Evolutionary conservation across 2,329 filamentous ascomycete species (phyloP), one percentile per base, ranked within the genome.

Genomic region (Neopestalotiopsis clavispora): DNA sequence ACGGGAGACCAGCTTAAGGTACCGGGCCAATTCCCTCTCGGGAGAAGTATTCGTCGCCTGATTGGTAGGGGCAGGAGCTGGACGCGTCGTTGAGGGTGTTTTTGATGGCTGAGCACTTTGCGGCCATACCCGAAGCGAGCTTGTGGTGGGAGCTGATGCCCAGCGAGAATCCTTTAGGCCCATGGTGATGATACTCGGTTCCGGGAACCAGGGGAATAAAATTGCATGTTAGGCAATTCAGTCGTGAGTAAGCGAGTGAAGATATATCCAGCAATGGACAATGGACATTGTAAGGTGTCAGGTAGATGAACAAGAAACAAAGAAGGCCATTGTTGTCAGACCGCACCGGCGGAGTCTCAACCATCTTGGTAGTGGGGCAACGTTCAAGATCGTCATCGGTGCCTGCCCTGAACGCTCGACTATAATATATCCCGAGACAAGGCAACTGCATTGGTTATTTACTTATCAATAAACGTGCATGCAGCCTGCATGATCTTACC

Each of bases 1-100:
- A 1, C 89, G 85, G 2, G 85, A 84, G 23, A 89, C 85, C 34
- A 90, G 88, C 72, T 90, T 90, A 69, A 86, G 84, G 75, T 89
- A 90, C 6, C 89, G 85, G 2, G 83, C 80, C 0, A 90, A 82
- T 57, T 90, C 86, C 52, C 65, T 45, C 34, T 67, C 34, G 23
- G 64, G 30, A 4, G 42, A 30, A 13, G 12, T 49, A 20, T 23
- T 17, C 1, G 10, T n/a, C 34, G 32, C 20, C 13, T 9, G 38
- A 28, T 6, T 17, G 30, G n/a, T 38, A 32, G 20, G 13, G 49
- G 34, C 28, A 5, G 30, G 64, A 34, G 42, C 5, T 34, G 42
- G 64, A 66, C 20, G 49, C n/a, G 20, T 42, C n/a, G 23, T 14
- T 20, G 42, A 6, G 6, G 13, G 20, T 14, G 61, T 7, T 4